Evolutionary conservation across 2,329 filamentous ascomycete species (phyloP).

Genomic region (Dactylellina leptospora): DNA sequence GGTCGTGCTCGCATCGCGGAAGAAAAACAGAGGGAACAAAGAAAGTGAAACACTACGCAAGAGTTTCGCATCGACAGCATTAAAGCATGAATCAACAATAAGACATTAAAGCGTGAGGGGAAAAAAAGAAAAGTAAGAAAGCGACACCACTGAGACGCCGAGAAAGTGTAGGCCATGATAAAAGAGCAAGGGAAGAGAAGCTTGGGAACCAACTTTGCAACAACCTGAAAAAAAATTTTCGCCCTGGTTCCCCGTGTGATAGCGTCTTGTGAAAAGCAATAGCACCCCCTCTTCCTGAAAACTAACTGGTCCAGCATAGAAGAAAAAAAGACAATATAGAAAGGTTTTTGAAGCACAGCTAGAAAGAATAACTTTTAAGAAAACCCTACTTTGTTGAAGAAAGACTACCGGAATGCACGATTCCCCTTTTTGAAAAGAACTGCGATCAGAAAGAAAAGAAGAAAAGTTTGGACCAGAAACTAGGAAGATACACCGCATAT

Average conservation of each 20-base stretch:
- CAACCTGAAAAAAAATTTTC: conserved; percentile 2
- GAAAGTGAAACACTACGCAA: conserved; percentile 25
- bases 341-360: conserved; percentile 1
- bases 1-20: conserved; percentile 8
- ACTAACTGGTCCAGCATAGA: conserved; percentile 25
- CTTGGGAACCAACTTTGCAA: conserved; percentile 2
- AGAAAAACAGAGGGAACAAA: neutral
- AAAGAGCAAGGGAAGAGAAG: conserved; percentile 23
- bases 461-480: conserved; percentile 36
- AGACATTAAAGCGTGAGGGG: conserved; percentile 22
- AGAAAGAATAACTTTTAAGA: conserved; percentile 37
- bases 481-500: conserved; percentile 30
- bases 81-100: conserved; percentile 18
- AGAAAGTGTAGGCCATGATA: conserved; percentile 21
- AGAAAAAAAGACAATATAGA: conserved; percentile 4
- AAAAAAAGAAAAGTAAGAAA: neutral
- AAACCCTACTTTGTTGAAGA: conserved; percentile 23
- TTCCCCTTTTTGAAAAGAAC: conserved; percentile 7
- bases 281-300: conserved; percentile 8
- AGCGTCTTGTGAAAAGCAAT: conserved; percentile 9
- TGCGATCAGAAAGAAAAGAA: conserved; percentile 17
- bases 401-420: conserved; percentile 1
- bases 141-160: conserved; percentile 47
- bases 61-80: conserved; percentile 36
- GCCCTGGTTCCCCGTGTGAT: conserved; percentile 4